Percentiles rank a stretch among this genome's conserved stretches.
These are phyloP conservation scores for Boletus reticulatus DNA, from an alignment of 768 basidiomycete species.

Conservation along the genomic window DNA sequence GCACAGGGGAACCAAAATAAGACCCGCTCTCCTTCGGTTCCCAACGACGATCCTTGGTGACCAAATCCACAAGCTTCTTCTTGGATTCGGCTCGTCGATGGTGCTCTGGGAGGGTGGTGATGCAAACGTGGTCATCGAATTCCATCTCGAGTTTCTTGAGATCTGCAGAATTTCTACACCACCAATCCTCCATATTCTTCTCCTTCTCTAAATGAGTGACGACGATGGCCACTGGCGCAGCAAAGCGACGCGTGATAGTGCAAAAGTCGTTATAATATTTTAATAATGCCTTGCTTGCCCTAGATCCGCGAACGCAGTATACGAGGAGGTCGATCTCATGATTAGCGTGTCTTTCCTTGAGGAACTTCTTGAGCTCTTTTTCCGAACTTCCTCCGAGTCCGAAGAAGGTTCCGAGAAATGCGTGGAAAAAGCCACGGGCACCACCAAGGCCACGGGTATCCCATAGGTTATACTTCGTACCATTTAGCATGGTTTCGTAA, in stretches of 20 bases:
- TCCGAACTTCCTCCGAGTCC: constrained; percentile 8
- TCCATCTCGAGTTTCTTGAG: constrained; percentile 28
- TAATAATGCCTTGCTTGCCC: constrained; percentile 26
- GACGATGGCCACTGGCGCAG: constrained; percentile 37
- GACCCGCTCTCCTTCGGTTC: neutral
- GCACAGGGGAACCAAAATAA: constrained; percentile 12
- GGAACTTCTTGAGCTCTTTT: constrained; percentile 18
- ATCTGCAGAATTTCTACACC: constrained; percentile 25
- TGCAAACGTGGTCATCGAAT: constrained; percentile 38
- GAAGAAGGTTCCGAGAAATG: constrained; percentile 9
- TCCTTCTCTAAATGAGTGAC: constrained; percentile 36
- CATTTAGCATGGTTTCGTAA: constrained; percentile 7
- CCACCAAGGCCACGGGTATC: constrained; percentile 41
- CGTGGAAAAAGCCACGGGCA: constrained; percentile 12
- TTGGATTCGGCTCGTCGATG: constrained; percentile 9
- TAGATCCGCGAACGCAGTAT: constrained; percentile 35
- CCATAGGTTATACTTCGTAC: constrained; percentile 21
- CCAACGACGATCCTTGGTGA: constrained; percentile 12
- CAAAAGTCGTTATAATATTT: constrained; percentile 36
- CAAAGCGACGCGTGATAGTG: constrained; percentile 33
- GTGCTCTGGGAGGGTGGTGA: constrained; percentile 29
- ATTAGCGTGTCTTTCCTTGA: constrained; percentile 16
- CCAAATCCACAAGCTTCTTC: constrained; percentile 12
- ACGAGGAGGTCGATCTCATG: constrained; percentile 40
- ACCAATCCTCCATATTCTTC: constrained; percentile 29